Conservation (phyloP, 352 stramenopile species). For the Phytophthora fragariae region DNA sequence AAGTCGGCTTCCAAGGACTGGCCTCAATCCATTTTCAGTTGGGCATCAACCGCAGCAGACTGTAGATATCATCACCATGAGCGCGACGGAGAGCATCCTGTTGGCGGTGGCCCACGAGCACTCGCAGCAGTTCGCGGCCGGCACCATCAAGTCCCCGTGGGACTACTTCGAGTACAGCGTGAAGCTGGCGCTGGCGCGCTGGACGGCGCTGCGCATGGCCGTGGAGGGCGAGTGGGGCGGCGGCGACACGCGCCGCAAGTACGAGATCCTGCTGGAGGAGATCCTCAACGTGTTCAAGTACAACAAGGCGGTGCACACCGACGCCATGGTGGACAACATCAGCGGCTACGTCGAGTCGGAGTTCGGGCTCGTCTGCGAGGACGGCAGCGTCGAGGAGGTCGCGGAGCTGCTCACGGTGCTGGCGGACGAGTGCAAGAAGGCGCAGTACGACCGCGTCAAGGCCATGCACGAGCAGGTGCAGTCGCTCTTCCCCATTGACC, state of each 20-base stretch:
- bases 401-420: conserved; percentile 68
- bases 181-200: conserved; percentile 78
- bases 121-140: conserved; percentile 54
- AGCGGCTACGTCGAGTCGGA: conserved; percentile 75
- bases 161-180: conserved; percentile 88
- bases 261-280: conserved; percentile 82
- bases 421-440: conserved; percentile 81
- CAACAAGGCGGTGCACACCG: conserved; percentile 70
- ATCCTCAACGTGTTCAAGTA: conserved; percentile 86
- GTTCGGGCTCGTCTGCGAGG: conserved; percentile 83
- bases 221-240: conserved; percentile 86
- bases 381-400: conserved; percentile 80
- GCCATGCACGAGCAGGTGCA: conserved; percentile 77
- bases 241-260: conserved; percentile 83
- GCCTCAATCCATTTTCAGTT: conserved; percentile 7
- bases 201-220: conserved; percentile 87
- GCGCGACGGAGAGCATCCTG: conserved; percentile 59
- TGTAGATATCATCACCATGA: conserved; percentile 27
- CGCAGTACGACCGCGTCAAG: conserved; percentile 74
- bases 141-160: conserved; percentile 79
- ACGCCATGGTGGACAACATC: conserved; percentile 80
- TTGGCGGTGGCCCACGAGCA: conserved; percentile 63
- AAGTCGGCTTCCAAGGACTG: conserved; percentile 25
- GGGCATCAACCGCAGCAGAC: neutral
- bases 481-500: conserved; percentile 78